Percentiles rank a stretch among this genome's conserved stretches.
These are phyloP conservation scores for Aspergillus caelatus DNA, from an alignment of 2,329 filamentous ascomycete genomes.

Conservation along the genomic window DNA sequence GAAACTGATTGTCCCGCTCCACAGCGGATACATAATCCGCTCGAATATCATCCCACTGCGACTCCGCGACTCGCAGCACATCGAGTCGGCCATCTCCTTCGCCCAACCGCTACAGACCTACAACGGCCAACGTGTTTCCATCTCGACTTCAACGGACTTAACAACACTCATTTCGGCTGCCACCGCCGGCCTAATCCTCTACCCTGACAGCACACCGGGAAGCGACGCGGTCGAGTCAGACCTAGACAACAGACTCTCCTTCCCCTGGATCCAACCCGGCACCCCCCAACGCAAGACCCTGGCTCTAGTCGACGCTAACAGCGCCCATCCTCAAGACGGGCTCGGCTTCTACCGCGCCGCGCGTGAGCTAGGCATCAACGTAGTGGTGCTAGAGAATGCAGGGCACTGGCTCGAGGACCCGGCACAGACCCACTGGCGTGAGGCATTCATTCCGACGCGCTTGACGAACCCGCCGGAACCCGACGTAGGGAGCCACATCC, in stretches of 20 bases:
- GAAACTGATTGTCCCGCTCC: no score
- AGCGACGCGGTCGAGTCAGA: neutral
- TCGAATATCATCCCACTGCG: no score
- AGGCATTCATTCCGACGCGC: neutral
- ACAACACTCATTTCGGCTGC: no score
- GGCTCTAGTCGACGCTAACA: neutral
- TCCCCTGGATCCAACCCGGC: neutral
- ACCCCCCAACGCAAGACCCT: neutral
- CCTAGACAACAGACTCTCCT: constrained; percentile 1
- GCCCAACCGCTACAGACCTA: no score
- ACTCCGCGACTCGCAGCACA: no score
- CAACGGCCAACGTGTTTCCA: no score
- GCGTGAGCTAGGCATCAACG: neutral
- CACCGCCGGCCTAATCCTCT: no score
- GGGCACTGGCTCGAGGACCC: neutral
- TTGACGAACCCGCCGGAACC: neutral
- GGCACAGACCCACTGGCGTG: neutral
- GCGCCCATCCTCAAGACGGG: neutral
- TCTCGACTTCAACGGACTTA: no score
- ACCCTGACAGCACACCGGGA: no score
- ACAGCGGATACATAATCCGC: no score
- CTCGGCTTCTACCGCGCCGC: neutral
- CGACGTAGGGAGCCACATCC: neutral
- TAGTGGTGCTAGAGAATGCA: neutral
- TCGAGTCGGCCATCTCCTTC: no score